These are phyloP conservation scores for Pleurotus tuoliensis DNA, from an alignment of 768 basidiomycete species.

Conservation along the genomic window DNA sequence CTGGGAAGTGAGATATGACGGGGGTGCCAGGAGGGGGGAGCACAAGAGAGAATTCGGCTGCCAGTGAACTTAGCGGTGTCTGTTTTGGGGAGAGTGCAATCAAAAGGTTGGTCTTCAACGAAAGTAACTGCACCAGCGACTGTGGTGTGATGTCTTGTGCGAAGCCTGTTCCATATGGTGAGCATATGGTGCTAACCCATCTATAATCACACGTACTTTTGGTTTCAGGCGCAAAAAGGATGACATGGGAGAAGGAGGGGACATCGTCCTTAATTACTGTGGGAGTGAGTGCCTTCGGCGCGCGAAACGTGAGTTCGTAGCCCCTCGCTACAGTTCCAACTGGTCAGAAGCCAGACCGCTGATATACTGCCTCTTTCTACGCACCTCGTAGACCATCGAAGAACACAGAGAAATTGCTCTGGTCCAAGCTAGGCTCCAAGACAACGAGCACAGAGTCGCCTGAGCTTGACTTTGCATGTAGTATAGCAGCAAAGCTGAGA, in stretches of 20 bases:
- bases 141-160: conserved; percentile 80
- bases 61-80: conserved; percentile 70
- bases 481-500: conserved; percentile 15
- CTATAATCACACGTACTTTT: conserved; percentile 57
- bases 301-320: conserved; percentile 83
- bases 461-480: conserved; percentile 70
- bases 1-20: conserved; percentile 82
- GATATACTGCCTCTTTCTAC: conserved; percentile 7
- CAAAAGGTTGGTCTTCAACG: conserved; percentile 76
- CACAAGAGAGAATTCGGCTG: conserved; percentile 88
- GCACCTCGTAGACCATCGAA: conserved; percentile 74
- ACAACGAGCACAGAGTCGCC: conserved; percentile 83
- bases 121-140: conserved; percentile 66
- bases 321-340: conserved; percentile 55
- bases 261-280: conserved; percentile 66
- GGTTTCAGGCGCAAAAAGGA: conserved; percentile 80
- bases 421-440: conserved; percentile 61
- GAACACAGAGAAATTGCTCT: conserved; percentile 78
- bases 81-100: conserved; percentile 75
- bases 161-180: conserved; percentile 40
- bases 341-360: conserved; percentile 2
- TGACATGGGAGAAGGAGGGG: conserved; percentile 78
- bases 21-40: conserved; percentile 82
- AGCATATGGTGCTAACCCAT: conserved; percentile 2
- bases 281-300: conserved; percentile 71